phyloP scores from a whole-genome alignment of 345 rosid genomes.

The Populus tremula region DNA sequence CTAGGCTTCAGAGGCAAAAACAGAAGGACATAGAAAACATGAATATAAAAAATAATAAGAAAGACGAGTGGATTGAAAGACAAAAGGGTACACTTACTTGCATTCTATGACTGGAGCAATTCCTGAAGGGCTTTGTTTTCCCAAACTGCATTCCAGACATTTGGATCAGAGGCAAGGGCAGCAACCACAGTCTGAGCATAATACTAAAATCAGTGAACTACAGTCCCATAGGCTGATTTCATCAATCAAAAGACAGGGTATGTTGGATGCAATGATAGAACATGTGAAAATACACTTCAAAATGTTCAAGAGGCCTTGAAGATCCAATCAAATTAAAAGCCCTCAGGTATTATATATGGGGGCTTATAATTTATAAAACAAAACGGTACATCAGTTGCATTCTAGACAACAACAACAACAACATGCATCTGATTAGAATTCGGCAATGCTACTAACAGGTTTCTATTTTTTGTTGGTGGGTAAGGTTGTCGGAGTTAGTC shows the following conservation, averaged over 20 bases:
- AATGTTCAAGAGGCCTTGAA: neutral
- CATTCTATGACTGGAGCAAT: slow-evolving; percentile 43
- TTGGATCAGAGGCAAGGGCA: slow-evolving; percentile 66
- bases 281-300: neutral
- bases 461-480: too few species aligned
- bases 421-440: too few species aligned
- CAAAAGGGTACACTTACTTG: slow-evolving; percentile 26
- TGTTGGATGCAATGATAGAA: too few species aligned
- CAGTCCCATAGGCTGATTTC: neutral
- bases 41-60: neutral
- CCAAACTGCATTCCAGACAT: slow-evolving; percentile 65
- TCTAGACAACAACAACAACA: too few species aligned
- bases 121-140: slow-evolving; percentile 46
- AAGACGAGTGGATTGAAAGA: neutral
- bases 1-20: neutral
- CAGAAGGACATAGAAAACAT: neutral
- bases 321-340: neutral
- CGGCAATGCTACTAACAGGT: too few species aligned
- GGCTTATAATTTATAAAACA: neutral
- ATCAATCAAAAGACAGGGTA: neutral
- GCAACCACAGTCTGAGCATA: slow-evolving; percentile 61
- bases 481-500: too few species aligned
- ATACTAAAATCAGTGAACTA: slow-evolving; percentile 1
- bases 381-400: neutral
- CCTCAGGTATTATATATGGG: neutral